phyloP scores from a whole-genome alignment of 2,329 filamentous ascomycete species.

The Ascochyta viciae-villosae region DNA sequence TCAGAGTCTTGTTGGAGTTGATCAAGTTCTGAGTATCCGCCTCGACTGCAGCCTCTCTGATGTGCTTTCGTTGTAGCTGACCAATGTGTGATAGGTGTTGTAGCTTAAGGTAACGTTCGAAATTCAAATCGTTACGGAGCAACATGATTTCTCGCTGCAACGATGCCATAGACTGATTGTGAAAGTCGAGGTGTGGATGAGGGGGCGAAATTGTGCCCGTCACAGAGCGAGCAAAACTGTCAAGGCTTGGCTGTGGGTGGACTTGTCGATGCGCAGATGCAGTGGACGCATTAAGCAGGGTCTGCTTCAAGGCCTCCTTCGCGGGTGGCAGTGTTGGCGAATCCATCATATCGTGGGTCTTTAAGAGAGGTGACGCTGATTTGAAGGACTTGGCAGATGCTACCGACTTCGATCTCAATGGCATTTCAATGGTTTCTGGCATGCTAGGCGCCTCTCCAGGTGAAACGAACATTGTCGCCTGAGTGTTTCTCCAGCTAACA shows the following conservation, averaged over 20 bases:
- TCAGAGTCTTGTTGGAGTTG: conserved; percentile 76
- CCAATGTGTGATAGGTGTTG: conserved; percentile 85
- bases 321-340: conserved; percentile 69
- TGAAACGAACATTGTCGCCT: conserved; percentile 57
- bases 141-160: conserved; percentile 78
- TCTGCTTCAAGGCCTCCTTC: conserved; percentile 35
- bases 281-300: conserved; percentile 24
- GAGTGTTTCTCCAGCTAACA: conserved; percentile 62
- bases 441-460: conserved; percentile 31
- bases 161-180: conserved; percentile 51
- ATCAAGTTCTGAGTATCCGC: conserved; percentile 84
- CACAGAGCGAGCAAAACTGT: conserved; percentile 42
- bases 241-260: conserved; percentile 38
- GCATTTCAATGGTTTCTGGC: conserved; percentile 30
- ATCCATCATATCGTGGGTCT: conserved; percentile 57
- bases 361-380: conserved; percentile 56
- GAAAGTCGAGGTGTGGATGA: conserved; percentile 36
- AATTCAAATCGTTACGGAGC: conserved; percentile 80
- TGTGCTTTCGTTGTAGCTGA: conserved; percentile 75
- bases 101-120: conserved; percentile 83
- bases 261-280: conserved; percentile 26
- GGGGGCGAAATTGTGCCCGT: conserved; percentile 34
- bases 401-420: conserved; percentile 37
- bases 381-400: conserved; percentile 45
- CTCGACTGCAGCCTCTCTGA: conserved; percentile 78